Conservation (phyloP, 1,284 basidiomycete species). For the Porodaedalea pini region DNA sequence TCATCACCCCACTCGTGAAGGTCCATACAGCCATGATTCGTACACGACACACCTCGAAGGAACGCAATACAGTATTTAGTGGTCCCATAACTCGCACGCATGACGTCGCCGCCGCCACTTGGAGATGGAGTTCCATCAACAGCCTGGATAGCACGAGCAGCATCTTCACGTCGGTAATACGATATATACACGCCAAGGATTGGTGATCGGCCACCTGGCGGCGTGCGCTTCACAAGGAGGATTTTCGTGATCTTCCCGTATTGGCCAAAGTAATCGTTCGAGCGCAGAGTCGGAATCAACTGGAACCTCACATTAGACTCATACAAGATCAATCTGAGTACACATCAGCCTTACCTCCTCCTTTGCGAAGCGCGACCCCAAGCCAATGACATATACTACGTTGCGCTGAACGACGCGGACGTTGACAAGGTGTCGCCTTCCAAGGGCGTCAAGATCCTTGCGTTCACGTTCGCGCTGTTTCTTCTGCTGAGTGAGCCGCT, state of each 20-base stretch:
- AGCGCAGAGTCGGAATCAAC: slow-evolving; percentile 92
- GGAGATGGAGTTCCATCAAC: slow-evolving; percentile 90
- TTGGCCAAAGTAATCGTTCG: slow-evolving; percentile 97
- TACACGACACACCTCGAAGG: slow-evolving; percentile 83
- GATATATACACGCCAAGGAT: slow-evolving; percentile 95
- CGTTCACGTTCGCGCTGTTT: slow-evolving; percentile 93
- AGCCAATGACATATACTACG: slow-evolving; percentile 94
- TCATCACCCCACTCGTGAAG: slow-evolving; percentile 98
- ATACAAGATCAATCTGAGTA: slow-evolving; percentile 19
- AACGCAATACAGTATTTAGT: slow-evolving; percentile 99
- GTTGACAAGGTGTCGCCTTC: slow-evolving; percentile 86
- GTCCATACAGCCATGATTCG: slow-evolving; percentile 89
- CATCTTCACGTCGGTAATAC: slow-evolving; percentile 93
- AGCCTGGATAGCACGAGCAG: slow-evolving; percentile 87
- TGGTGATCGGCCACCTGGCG: slow-evolving; percentile 68
- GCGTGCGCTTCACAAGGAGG: slow-evolving; percentile 85
- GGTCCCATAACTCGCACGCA: slow-evolving; percentile 94
- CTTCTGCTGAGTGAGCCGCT: slow-evolving; percentile 94
- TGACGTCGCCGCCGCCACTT: slow-evolving; percentile 72
- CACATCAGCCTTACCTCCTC: slow-evolving; percentile 73
- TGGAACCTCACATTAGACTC: slow-evolving; percentile 32
- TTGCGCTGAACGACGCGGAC: slow-evolving; percentile 96
- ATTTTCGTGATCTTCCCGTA: slow-evolving; percentile 99
- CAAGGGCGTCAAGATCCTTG: slow-evolving; percentile 89
- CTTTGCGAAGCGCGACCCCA: slow-evolving; percentile 85